These are phyloP conservation scores for Oemleria cerasiformis DNA, from an alignment of 306 rosid genomes.

Conservation along the genomic window DNA sequence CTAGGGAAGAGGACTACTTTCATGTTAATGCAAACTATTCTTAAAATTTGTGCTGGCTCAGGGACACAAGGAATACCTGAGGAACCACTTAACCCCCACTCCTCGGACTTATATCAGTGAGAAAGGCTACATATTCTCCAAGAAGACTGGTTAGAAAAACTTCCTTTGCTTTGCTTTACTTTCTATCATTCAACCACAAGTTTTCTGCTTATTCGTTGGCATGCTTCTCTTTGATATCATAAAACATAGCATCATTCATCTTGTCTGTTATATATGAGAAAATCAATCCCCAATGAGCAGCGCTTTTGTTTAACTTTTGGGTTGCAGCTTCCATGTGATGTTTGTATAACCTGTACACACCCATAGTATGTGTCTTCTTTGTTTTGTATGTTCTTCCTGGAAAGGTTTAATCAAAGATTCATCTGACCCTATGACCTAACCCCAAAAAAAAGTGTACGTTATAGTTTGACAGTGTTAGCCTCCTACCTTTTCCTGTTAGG, in stretches of 20 bases:
- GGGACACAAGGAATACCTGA: conserved; percentile 87
- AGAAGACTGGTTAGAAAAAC: conserved; percentile 66
- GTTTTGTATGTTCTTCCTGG: not conserved
- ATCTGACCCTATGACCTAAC: not conserved
- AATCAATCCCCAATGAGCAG: not conserved
- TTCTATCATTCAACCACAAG: not conserved
- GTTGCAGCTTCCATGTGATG: not conserved
- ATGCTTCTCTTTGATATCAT: not conserved
- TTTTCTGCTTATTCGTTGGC: not conserved
- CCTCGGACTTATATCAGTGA: conserved; percentile 81
- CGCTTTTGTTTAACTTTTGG: not conserved
- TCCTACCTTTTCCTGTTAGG: too few species aligned
- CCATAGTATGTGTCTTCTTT: not conserved
- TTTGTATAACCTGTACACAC: not conserved
- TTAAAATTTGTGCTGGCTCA: conserved; percentile 28
- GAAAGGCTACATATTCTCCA: conserved; percentile 59
- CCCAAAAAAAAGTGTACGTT: too few species aligned
- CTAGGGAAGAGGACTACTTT: not conserved
- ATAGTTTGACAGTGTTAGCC: too few species aligned
- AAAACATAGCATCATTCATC: not conserved
- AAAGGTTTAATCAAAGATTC: not conserved
- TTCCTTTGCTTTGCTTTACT: not conserved
- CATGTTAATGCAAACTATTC: conserved; percentile 11
- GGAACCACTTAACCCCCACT: conserved; percentile 81
- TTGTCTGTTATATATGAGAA: not conserved